Evolutionary conservation across 257 asterid genomes (phyloP).

Genomic region (Petunia axillaris): DNA sequence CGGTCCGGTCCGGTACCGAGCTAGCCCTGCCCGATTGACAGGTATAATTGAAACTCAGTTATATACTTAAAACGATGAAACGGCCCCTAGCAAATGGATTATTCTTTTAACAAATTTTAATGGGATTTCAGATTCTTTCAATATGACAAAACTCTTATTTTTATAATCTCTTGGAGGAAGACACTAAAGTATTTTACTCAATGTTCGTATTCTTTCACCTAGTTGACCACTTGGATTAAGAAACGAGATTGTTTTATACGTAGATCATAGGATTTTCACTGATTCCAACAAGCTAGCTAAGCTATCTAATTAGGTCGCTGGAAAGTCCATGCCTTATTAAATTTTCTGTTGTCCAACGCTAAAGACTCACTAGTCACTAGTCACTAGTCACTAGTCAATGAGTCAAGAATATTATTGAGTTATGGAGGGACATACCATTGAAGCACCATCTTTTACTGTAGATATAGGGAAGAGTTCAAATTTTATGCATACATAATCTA

Average conservation of each 20-base stretch:
- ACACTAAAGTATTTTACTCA: background rate
- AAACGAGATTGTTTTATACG: background rate
- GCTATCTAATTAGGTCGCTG: background rate
- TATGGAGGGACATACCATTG: constrained; percentile 19
- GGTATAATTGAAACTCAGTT: background rate
- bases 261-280: background rate
- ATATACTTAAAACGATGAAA: background rate
- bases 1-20: too few relatives aligned
- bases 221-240: background rate
- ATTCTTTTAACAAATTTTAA: background rate
- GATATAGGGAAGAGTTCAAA: background rate
- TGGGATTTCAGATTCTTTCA: background rate
- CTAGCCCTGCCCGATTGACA: too few relatives aligned
- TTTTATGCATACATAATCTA: background rate
- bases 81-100: background rate
- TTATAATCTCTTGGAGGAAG: background rate
- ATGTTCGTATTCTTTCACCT: background rate
- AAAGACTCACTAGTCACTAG: background rate
- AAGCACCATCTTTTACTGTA: background rate
- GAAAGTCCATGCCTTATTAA: background rate
- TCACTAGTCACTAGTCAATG: background rate
- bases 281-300: background rate
- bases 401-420: background rate
- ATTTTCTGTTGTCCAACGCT: background rate
- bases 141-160: background rate